Base-by-base conservation (phyloP, 2,329 filamentous ascomycete genomes). In the Alternaria angustiovoidea region DNA sequence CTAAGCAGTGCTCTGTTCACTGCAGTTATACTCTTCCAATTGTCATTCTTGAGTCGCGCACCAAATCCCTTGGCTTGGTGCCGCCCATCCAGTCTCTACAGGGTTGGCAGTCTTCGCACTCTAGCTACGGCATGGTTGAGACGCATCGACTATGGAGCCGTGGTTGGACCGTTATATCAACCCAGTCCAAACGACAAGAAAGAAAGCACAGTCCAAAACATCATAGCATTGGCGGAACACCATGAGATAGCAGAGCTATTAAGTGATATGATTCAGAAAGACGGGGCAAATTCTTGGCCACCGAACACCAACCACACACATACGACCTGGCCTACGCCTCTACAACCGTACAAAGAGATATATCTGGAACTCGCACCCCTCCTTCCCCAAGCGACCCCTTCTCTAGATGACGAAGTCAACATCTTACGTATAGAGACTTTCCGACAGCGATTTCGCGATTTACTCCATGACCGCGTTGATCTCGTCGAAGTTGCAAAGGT, bases 271-370 rank as follows among this genome's bases (percentile, higher is more conserved):
- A 32, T 32, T 11, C 30, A 32, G 30, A 32, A 32, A 32, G 30
- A 32, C 30, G 30, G 30, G 11, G 30, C 30, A 32, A 5, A 44
- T 16, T 47, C 49, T 28, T 59, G 51, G 51, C 57, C 57, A 16
- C 57, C 57, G 44, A 43, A 42, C 5, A 30, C 57, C n/a, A 56
- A 56, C 8, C 53, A 56, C 28, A n/a, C 24, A 8, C 52, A 43
- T 42, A 26, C 22, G 28, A 38, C 24, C 4, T 59, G 57, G 57
- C 44, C 57, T 18, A 16, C 12, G 9, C 16, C 26, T 2, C 51
- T 59, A n/a, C 49, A 34, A 16, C 41, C 57, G 6, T 59, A 48
- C 28, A 48, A 36, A 30, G 51, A 54, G 8, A 49, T 59, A 9
- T 59, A 59, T 28, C 44, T 59, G 14, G 57, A 54, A 36, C 36